Base-by-base conservation (phyloP, 306 rosid genomes). In the Vigna trinervia region DNA sequence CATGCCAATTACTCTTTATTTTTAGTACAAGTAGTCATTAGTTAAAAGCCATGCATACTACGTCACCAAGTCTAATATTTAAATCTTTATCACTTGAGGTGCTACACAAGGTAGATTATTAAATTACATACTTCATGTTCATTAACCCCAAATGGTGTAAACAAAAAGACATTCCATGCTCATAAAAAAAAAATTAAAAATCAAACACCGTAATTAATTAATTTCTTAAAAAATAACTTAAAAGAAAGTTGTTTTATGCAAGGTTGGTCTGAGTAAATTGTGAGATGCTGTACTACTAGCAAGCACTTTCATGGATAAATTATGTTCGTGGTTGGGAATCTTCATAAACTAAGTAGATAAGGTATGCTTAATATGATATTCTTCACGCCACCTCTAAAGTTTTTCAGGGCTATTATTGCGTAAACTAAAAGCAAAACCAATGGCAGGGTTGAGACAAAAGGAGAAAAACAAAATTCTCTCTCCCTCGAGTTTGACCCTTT, bases 1-100 rank as follows among this genome's bases (percentile, higher is more conserved):
- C 17, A 39, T 10, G 17, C 3, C 56, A 15, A 50, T 50, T 43
- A 11, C 3, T 8, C 12, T 41, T 8, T 41, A 41, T 41, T 41
- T 60, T 43, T 64, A 12, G 8, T 39, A 39, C 56, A 15, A 6
- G 0, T 11, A 12, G 14, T 12, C 12, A 45, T 43, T 43, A 3
- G 13, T 11, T 43, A 2, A 43, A 43, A 43, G 1, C 11, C 48
- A 45, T 12, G 50, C 50, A 45, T 30, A 19, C 30, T 62, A 72
- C 41, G 32, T 54, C 52, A 54, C 10, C 53, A 12, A 43, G 15
- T 51, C 74, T 43, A 64, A 30, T 73, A 73, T 26, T 64, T 32
- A 23, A 62, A 73, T 73, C 51, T 14, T 5, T 6, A 36, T 8
- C 14, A 43, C 46, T 53, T 73, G 20, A 15, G 47, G 3, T 20